A percentile compares a stretch with the other conserved stretches of the same genome.
Evolutionary conservation across 495 filamentous ascomycete genomes (phyloP).

Genomic region (Chaetomium tenue): DNA sequence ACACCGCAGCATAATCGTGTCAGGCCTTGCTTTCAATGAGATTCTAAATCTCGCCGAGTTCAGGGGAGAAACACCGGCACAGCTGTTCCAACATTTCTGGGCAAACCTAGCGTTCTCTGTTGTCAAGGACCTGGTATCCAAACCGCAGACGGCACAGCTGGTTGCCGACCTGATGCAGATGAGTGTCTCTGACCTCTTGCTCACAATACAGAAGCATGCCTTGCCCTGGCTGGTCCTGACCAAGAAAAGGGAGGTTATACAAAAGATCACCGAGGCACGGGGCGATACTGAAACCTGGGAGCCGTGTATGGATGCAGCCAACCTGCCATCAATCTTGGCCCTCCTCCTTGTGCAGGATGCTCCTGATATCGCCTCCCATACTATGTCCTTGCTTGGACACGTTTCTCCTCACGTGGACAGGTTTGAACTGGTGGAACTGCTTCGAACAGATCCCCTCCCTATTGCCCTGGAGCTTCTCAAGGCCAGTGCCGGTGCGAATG

Average conservation of each 20-base stretch:
- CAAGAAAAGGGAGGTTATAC: conserved; percentile 72
- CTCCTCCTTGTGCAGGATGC: conserved; percentile 72
- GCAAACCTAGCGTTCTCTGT: conserved; percentile 72
- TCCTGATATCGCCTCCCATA: conserved; percentile 61
- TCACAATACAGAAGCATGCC: conserved; percentile 74
- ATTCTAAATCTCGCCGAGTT: conserved; percentile 63
- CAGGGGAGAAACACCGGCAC: conserved; percentile 56
- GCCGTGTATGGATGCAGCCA: conserved; percentile 55
- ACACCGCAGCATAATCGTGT: conserved; percentile 74
- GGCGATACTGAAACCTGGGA: conserved; percentile 48
- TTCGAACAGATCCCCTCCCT: conserved; percentile 70
- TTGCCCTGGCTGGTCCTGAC: conserved; percentile 81
- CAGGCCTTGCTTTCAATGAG: conserved; percentile 73
- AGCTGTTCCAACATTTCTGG: conserved; percentile 84
- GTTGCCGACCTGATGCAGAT: conserved; percentile 76
- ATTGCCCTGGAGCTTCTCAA: conserved; percentile 84
- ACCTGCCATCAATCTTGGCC: conserved; percentile 75
- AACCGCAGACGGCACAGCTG: conserved; percentile 76
- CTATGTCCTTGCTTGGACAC: conserved; percentile 64
- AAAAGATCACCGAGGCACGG: conserved; percentile 73
- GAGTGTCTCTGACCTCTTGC: conserved; percentile 67
- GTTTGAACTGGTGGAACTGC: conserved; percentile 62
- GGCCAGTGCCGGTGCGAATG: conserved; percentile 66
- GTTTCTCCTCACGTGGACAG: conserved; percentile 67
- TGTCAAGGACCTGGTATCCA: conserved; percentile 73